Evolutionary conservation across 31 red algal species (phyloP), one percentile per base, ranked within the genome.

Genomic region (Bonnemaisonia californica): DNA sequence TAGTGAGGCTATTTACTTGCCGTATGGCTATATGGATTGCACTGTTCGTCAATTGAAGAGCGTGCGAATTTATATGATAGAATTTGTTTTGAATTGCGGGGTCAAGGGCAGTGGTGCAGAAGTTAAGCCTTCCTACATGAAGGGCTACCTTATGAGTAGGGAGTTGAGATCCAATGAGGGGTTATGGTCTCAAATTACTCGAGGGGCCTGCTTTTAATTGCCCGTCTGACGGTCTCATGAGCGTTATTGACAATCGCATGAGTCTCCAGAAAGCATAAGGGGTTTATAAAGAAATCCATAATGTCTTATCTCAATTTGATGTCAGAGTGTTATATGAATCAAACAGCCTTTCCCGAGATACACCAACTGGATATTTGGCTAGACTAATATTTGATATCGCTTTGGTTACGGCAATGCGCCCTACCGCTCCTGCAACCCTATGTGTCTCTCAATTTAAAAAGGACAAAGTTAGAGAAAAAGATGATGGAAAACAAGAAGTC

Each of bases 371-470:
- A 29, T 64, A 24, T 64, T 26, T 24, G 24, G 60, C 60, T 64
- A 12, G 13, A 42, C 34, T 83, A 13, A 23, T 71, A 71, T 83
- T 83, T 37, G 26, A 64, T 1, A 32, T 83, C 30, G 63, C 19
- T 1, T 16, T 83, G 28, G n/a, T 72, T 2, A 83, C 80, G 11
- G 47, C 63, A 33, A 72, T 83, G 80, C 80, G 80, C 8, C 66
- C 80, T 11, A 57, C 31, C 1, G 37, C 80, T 41, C 62, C 72
- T 1, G 22, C 41, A 24, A 4, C 41, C n/a, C n/a, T n/a, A n/a
- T n/a, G n/a, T n/a, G n/a, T n/a, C n/a, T n/a, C n/a, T n/a, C n/a
- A n/a, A n/a, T n/a, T 45, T 69, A 35, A 35, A 3, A 42, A 51
- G 3, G 4, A 22, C 36, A 19, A 62, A 82, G 62, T 69, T 82